Base-by-base conservation (phyloP, 495 filamentous ascomycete genomes). In the Neurospora sp. region DNA sequence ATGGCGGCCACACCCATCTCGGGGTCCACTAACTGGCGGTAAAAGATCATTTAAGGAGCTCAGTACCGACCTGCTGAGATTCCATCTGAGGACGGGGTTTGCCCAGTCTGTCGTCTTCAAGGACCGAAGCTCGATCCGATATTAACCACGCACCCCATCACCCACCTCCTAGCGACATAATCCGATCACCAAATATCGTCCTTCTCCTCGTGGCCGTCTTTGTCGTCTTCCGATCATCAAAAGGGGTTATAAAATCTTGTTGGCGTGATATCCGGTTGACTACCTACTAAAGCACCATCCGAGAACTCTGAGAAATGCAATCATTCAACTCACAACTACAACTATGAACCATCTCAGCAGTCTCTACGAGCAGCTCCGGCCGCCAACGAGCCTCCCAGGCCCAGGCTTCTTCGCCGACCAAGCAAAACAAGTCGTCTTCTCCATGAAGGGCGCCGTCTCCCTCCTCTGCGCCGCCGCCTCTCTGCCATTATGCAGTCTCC, bases 371-470 rank as follows among this genome's bases (percentile, higher is more conserved):
- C 53, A 65, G 14, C 27, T 61, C 3, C 53, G 27, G 53, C 53
- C 27, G 6, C 14, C 53, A 37, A 17, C 31, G 3, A 35, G 53
- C 27, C 27, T 65, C 14, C 53, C 53, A 16, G 53, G 27, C 31
- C 53, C 53, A 8, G 14, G 53, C 10, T 65, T 17, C 53, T 16
- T 65, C 6, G 14, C 27, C 53, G 27, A 65, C 40, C 38, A 61
- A 44, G n/a, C 68, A 31, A 73, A 73, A 7, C 75, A 78, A 69
- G 39, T 71, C 7, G 40, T 75, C 22, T 59, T 79, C 16, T 71
- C 71, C 73, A 73, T 74, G 45, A 70, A 72, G 27, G 73, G 70
- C 40, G 77, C 70, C 40, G 17, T 73, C 17, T 72, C 77, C 2
- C 40, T 77, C 4, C 71, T 79, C 39, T 75, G 42, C 12, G 74